Conservation (phyloP, 2,329 filamentous ascomycete species). For the Aspergillus felis region DNA sequence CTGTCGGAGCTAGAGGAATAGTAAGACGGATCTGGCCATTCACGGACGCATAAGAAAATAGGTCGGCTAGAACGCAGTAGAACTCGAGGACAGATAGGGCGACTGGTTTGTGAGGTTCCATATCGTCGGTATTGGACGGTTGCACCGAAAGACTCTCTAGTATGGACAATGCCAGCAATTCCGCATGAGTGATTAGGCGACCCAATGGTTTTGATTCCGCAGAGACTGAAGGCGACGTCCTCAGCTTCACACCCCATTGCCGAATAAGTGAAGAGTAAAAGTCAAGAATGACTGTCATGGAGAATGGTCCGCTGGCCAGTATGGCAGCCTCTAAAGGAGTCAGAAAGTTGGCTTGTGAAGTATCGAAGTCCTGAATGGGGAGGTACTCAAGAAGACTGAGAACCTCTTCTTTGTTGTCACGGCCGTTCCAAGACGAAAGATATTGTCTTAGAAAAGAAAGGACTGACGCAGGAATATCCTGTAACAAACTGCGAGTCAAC, state of each 20-base stretch:
- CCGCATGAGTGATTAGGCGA: slow-evolving; percentile 50
- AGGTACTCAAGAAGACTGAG: slow-evolving; percentile 32
- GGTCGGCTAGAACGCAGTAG: slow-evolving; percentile 61
- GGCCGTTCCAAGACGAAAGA: slow-evolving; percentile 60
- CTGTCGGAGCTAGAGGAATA: slow-evolving; percentile 62
- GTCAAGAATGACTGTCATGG: slow-evolving; percentile 58
- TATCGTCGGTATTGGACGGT: slow-evolving; percentile 3
- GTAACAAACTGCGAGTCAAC: slow-evolving; percentile 4
- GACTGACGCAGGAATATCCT: slow-evolving; percentile 34
- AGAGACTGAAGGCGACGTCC: slow-evolving; percentile 22
- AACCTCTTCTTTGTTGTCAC: slow-evolving; percentile 46
- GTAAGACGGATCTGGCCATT: slow-evolving; percentile 60
- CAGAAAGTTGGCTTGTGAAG: slow-evolving; percentile 37
- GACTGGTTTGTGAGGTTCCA: slow-evolving; percentile 23
- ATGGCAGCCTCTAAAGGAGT: slow-evolving; percentile 39
- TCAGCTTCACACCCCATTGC: slow-evolving; percentile 45
- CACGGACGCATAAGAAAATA: slow-evolving; percentile 52
- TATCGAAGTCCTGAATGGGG: slow-evolving; percentile 27
- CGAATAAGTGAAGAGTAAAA: slow-evolving; percentile 66
- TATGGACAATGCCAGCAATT: slow-evolving; percentile 55
- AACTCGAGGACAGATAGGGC: slow-evolving; percentile 59
- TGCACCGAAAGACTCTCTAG: slow-evolving; percentile 49
- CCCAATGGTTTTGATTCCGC: slow-evolving; percentile 30
- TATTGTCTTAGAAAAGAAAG: slow-evolving; percentile 45
- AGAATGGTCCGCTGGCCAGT: slow-evolving; percentile 36